phyloP scores from a whole-genome alignment of 2,329 filamentous ascomycete species.

The Xylariaceae sp. region DNA sequence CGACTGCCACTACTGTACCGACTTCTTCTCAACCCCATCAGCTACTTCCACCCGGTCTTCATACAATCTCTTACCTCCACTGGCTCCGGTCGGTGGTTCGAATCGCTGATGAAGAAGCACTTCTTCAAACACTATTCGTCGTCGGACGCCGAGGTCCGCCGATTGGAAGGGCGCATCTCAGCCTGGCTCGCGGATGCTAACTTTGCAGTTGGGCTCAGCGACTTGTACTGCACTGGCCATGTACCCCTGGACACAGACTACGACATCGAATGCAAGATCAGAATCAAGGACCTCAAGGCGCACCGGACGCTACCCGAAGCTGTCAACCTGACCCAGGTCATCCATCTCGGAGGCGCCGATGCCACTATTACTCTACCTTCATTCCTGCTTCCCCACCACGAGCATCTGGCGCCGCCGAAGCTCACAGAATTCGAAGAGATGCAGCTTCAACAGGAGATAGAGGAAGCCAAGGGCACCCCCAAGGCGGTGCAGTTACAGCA shows the following conservation, averaged over 20 bases:
- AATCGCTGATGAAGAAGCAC: slow-evolving; percentile 35
- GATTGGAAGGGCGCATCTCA: slow-evolving; percentile 37
- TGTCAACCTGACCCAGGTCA: slow-evolving; percentile 37
- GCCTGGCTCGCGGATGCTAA: slow-evolving; percentile 44
- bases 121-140: slow-evolving; percentile 41
- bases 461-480: slow-evolving; percentile 34
- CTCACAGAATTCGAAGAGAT: slow-evolving; percentile 26
- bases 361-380: slow-evolving; percentile 39
- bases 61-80: slow-evolving; percentile 42
- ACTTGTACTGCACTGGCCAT: slow-evolving; percentile 35
- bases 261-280: slow-evolving; percentile 38
- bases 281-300: slow-evolving; percentile 39
- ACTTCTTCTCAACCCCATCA: slow-evolving; percentile 37
- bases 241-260: slow-evolving; percentile 41
- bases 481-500: slow-evolving; percentile 32
- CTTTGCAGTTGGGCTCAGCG: slow-evolving; percentile 40
- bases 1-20: slow-evolving; percentile 41
- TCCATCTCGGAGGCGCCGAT: slow-evolving; percentile 43
- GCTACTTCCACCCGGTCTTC: slow-evolving; percentile 44
- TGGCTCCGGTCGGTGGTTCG: slow-evolving; percentile 42
- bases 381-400: slow-evolving; percentile 45
- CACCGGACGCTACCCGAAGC: slow-evolving; percentile 37
- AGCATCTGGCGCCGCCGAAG: slow-evolving; percentile 39
- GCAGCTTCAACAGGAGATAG: slow-evolving; percentile 30
- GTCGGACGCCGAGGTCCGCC: slow-evolving; percentile 34